A percentile compares a stretch with the other conserved stretches of the same genome.
Evolutionary conservation across 2,329 filamentous ascomycete species (phyloP).

Genomic region (Calonectria fujianensis): DNA sequence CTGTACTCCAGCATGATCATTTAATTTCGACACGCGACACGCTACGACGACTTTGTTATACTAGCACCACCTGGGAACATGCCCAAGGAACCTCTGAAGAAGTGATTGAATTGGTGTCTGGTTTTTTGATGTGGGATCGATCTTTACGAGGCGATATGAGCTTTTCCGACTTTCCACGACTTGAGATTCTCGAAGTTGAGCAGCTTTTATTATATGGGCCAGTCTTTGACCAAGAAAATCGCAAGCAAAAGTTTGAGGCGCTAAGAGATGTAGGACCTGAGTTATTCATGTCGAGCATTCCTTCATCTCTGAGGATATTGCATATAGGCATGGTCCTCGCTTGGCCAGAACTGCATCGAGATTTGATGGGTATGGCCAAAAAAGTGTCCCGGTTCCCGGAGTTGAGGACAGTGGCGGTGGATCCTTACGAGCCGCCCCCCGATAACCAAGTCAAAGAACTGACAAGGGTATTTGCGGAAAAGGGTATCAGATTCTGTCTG

Average conservation of each 20-base stretch:
- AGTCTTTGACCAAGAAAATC: slow-evolving; percentile 50
- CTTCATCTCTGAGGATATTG: slow-evolving; percentile 49
- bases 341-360: slow-evolving; percentile 53
- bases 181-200: slow-evolving; percentile 54
- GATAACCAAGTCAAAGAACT: slow-evolving; percentile 49
- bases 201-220: slow-evolving; percentile 55
- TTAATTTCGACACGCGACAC: slow-evolving; percentile 45
- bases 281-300: slow-evolving; percentile 53
- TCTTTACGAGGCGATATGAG: slow-evolving; percentile 51
- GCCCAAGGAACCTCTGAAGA: slow-evolving; percentile 50
- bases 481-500: slow-evolving; percentile 47
- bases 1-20: slow-evolving; percentile 51
- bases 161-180: slow-evolving; percentile 53
- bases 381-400: slow-evolving; percentile 52
- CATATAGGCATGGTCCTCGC: slow-evolving; percentile 55
- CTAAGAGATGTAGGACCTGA: slow-evolving; percentile 49
- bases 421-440: slow-evolving; percentile 50
- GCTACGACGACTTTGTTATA: slow-evolving; percentile 52
- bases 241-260: slow-evolving; percentile 42
- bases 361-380: slow-evolving; percentile 49
- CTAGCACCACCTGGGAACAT: slow-evolving; percentile 53
- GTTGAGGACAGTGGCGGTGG: slow-evolving; percentile 50
- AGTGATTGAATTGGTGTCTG: slow-evolving; percentile 51
- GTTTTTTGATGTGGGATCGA: slow-evolving; percentile 52
- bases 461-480: slow-evolving; percentile 42